Conservation (phyloP, 2,329 filamentous ascomycete genomes). For the Fusarium scirpi region DNA sequence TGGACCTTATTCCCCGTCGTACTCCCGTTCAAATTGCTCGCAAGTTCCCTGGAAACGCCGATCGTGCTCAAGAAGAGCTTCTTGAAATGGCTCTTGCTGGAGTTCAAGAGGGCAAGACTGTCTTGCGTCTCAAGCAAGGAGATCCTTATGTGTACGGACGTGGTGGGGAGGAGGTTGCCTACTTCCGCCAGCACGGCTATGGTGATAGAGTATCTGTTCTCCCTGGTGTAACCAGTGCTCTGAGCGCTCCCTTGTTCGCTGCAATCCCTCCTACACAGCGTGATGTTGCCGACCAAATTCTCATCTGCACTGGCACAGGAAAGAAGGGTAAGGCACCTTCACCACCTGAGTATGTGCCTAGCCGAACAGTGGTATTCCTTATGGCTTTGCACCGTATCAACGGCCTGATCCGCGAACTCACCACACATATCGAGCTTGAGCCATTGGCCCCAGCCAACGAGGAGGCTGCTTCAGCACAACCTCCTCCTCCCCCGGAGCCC, state of each 20-base stretch:
- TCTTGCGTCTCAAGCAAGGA: constrained; percentile 93
- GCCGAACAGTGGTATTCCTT: constrained; percentile 88
- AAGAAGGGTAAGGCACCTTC: constrained; percentile 85
- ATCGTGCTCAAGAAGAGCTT: constrained; percentile 91
- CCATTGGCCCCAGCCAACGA: constrained; percentile 40
- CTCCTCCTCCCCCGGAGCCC: constrained; percentile 26
- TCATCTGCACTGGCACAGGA: constrained; percentile 97
- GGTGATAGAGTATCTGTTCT: constrained; percentile 75
- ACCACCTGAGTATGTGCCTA: constrained; percentile 82
- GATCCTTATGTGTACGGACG: constrained; percentile 97
- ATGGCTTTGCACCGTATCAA: constrained; percentile 92
- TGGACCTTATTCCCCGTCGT: constrained; percentile 89
- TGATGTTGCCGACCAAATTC: constrained; percentile 88
- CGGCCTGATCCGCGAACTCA: constrained; percentile 79
- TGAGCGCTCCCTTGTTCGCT: constrained; percentile 89
- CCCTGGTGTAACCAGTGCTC: constrained; percentile 89
- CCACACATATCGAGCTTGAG: constrained; percentile 55
- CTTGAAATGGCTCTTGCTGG: constrained; percentile 81
- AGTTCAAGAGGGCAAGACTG: constrained; percentile 74
- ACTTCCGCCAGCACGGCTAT: constrained; percentile 80
- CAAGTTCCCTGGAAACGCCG: constrained; percentile 98
- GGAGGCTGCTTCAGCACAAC: constrained; percentile 28
- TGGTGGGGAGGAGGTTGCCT: constrained; percentile 91
- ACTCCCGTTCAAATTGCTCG: constrained; percentile 92
- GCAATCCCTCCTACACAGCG: constrained; percentile 89